These are phyloP conservation scores for Pestalotiopsis sp. DNA, from an alignment of 2,329 filamentous ascomycete genomes.

Conservation along the genomic window DNA sequence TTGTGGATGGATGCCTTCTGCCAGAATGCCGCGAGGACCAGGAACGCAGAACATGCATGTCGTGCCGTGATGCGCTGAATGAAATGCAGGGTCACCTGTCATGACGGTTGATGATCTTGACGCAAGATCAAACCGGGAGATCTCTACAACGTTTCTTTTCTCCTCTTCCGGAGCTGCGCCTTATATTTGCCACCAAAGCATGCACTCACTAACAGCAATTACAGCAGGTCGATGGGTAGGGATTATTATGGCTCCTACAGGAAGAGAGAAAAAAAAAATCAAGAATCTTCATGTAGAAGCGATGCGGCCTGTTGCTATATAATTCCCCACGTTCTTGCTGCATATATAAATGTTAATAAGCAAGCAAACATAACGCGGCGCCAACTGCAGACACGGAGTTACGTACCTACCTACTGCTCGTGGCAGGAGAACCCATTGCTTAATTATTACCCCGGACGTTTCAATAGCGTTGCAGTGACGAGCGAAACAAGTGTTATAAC, in stretches of 20 bases:
- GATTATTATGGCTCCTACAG: neutral
- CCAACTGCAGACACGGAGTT: too few relatives aligned
- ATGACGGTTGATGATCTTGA: constrained; percentile 1
- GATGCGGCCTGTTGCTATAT: too few relatives aligned
- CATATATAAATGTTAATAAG: too few relatives aligned
- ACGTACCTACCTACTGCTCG: too few relatives aligned
- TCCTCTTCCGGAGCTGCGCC: neutral
- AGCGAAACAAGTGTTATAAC: neutral
- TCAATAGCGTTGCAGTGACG: too few relatives aligned
- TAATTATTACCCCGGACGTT: too few relatives aligned
- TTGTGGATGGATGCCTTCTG: neutral
- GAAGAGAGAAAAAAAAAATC: too few relatives aligned
- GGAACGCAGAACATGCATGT: neutral
- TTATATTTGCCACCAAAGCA: neutral
- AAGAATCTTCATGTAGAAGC: too few relatives aligned
- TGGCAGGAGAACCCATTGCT: too few relatives aligned
- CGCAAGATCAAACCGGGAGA: constrained; percentile 9
- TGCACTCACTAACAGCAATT: neutral
- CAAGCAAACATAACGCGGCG: too few relatives aligned
- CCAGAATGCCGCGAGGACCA: neutral
- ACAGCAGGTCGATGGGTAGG: neutral
- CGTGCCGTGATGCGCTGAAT: neutral
- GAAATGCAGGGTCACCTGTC: constrained; percentile 7
- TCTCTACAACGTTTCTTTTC: neutral
- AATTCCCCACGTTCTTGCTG: too few relatives aligned